Conservation (phyloP, 163 green algal species). For the Coccomyxa subellipsoidea region DNA sequence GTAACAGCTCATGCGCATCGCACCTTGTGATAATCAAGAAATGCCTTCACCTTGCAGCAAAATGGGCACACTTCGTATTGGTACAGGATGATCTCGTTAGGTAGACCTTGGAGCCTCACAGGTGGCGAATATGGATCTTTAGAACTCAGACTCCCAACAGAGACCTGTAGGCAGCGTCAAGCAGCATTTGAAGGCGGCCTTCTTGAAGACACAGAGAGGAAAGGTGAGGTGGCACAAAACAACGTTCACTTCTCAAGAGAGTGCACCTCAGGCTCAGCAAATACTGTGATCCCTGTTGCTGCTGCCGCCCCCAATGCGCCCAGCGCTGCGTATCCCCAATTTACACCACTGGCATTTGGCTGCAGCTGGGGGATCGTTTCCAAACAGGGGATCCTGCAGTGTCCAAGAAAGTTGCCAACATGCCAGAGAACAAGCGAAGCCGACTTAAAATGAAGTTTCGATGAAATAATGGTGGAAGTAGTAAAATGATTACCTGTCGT, state of each 20-base stretch:
- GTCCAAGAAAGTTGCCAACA: neutral
- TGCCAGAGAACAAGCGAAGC: too few relatives aligned
- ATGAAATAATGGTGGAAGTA: too few relatives aligned
- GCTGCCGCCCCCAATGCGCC: neutral
- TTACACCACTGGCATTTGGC: neutral
- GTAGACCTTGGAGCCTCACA: slow-evolving; percentile 21
- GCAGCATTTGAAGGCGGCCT: neutral
- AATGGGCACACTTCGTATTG: slow-evolving; percentile 99
- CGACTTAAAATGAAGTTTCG: too few relatives aligned
- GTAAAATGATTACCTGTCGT: neutral
- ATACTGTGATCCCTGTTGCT: neutral
- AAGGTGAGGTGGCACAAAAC: neutral
- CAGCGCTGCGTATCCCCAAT: neutral
- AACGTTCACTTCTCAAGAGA: too few relatives aligned
- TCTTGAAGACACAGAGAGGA: neutral
- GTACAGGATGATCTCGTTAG: slow-evolving; percentile 63
- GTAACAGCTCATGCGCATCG: neutral
- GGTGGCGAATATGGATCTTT: slow-evolving; percentile 16
- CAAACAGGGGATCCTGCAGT: neutral
- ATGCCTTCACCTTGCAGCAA: slow-evolving; percentile 97
- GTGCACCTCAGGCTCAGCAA: neutral
- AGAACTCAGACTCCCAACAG: neutral
- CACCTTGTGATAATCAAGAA: slow-evolving; percentile 92
- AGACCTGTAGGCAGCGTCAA: neutral
- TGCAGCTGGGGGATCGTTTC: neutral